A percentile compares a stretch with the other conserved stretches of the same genome.
Conservation (phyloP, 139 green algal species). For the Pedinophyceae sp. region DNA sequence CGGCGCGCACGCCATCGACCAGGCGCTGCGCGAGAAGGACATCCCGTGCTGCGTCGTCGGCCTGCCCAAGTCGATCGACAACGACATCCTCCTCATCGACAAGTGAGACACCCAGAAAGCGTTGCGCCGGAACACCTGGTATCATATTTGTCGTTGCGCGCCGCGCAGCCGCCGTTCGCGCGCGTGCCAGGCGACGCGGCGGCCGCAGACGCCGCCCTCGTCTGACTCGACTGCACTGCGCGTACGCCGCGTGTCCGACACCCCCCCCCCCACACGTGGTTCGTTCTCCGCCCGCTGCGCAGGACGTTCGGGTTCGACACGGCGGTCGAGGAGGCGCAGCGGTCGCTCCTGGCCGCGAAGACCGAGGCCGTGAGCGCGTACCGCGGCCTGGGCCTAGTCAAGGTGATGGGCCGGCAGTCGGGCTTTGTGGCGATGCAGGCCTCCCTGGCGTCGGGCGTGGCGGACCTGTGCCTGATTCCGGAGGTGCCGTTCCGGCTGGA, state of each 20-base stretch:
- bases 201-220: no score
- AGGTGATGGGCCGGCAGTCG: slow-evolving; percentile 68
- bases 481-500: slow-evolving; percentile 73
- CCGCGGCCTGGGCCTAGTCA: slow-evolving; percentile 61
- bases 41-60: slow-evolving; percentile 67
- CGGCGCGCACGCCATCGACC: slow-evolving; percentile 1
- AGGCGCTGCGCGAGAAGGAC: slow-evolving; percentile 21
- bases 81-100: slow-evolving; percentile 82
- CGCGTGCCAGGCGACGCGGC: no score
- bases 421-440: slow-evolving; percentile 71
- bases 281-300: no score
- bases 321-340: slow-evolving; percentile 64
- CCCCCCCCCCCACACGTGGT: no score
- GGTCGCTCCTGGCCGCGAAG: slow-evolving; percentile 21
- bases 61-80: slow-evolving; percentile 97
- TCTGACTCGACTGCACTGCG: no score
- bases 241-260: no score
- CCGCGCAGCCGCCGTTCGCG: no score
- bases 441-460: slow-evolving; percentile 31
- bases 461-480: slow-evolving; percentile 92
- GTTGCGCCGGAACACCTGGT: no score
- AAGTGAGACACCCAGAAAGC: no score
- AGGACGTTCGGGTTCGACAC: slow-evolving; percentile 61
- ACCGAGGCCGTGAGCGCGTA: slow-evolving; percentile 48
- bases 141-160: no score